Evolutionary conservation across 257 asterid genomes (phyloP).

Genomic region (Plantago major): DNA sequence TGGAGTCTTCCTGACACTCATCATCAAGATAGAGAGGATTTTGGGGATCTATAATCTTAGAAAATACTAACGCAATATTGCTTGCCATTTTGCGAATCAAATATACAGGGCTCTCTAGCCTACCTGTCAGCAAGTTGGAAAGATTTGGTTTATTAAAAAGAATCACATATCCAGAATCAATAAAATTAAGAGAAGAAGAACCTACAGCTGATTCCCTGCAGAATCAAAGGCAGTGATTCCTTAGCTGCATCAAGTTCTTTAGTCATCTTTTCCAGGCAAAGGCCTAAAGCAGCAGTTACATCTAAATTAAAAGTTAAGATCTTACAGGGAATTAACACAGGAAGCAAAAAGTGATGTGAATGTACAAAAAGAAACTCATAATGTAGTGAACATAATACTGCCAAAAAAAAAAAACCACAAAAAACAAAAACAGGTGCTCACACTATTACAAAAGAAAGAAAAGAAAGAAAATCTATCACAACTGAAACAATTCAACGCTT

Average conservation of each 20-base stretch:
- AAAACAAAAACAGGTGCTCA: too few relatives aligned
- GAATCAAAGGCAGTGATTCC: slow-evolving; percentile 78
- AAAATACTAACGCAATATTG: slow-evolving; percentile 81
- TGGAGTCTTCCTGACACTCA: slow-evolving; percentile 49
- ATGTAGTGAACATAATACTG: too few relatives aligned
- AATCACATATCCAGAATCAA: slow-evolving; percentile 13
- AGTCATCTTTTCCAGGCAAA: slow-evolving; percentile 89
- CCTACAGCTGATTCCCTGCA: slow-evolving; percentile 89
- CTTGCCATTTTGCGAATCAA: slow-evolving; percentile 94
- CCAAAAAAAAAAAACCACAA: too few relatives aligned
- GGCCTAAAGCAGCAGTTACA: slow-evolving; percentile 91
- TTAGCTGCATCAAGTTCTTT: slow-evolving; percentile 79
- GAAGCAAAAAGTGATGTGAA: too few relatives aligned
- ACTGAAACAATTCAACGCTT: too few relatives aligned
- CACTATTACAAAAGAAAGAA: too few relatives aligned
- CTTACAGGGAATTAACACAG: too few relatives aligned
- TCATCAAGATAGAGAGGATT: slow-evolving; percentile 95
- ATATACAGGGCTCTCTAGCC: slow-evolving; percentile 79
- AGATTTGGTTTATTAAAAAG: slow-evolving; percentile 11
- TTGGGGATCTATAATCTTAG: slow-evolving; percentile 75
- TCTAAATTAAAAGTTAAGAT: slow-evolving; percentile 59
- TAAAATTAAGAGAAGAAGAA: slow-evolving; percentile 19
- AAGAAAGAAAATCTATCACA: too few relatives aligned
- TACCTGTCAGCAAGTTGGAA: slow-evolving; percentile 53
- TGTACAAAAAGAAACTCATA: too few relatives aligned